A percentile compares a stretch with the other conserved stretches of the same genome.
Evolutionary conservation across 2,329 filamentous ascomycete genomes (phyloP).

Genomic region (Rutstroemia sp.): DNA sequence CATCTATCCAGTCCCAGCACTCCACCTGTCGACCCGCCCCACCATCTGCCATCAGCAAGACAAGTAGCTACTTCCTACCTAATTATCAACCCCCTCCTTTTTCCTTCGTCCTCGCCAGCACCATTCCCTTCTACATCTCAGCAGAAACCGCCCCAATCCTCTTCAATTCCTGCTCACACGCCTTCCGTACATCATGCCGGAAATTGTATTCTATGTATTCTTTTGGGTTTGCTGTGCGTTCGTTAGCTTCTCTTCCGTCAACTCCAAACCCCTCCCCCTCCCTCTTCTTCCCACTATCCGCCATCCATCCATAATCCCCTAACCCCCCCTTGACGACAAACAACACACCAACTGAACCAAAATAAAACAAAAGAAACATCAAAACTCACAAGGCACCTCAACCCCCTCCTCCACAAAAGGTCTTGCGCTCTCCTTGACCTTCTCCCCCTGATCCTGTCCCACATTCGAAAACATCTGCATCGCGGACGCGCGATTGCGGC

Average conservation of each 20-base stretch:
- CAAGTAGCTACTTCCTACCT: no score
- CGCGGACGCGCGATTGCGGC: neutral
- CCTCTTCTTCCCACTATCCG: no score
- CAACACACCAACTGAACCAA: neutral
- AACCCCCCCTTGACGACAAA: no score
- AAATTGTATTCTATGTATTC: neutral
- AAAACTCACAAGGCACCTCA: neutral
- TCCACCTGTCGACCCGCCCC: no score
- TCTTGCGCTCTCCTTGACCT: neutral
- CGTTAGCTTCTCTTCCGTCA: neutral
- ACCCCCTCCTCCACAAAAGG: neutral
- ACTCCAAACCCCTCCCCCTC: neutral
- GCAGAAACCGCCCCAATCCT: neutral
- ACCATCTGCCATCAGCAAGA: no score
- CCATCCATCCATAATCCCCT: no score
- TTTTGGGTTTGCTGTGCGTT: neutral
- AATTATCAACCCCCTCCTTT: no score
- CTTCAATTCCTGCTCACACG: neutral
- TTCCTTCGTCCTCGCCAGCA: no score
- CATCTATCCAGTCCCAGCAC: no score
- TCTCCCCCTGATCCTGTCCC: neutral
- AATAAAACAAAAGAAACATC: neutral
- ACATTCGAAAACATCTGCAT: conserved; percentile 6
- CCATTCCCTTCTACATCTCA: no score
- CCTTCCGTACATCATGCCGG: neutral